Conservation (phyloP, 495 filamentous ascomycete genomes). For the Venustampulla echinocandica region DNA sequence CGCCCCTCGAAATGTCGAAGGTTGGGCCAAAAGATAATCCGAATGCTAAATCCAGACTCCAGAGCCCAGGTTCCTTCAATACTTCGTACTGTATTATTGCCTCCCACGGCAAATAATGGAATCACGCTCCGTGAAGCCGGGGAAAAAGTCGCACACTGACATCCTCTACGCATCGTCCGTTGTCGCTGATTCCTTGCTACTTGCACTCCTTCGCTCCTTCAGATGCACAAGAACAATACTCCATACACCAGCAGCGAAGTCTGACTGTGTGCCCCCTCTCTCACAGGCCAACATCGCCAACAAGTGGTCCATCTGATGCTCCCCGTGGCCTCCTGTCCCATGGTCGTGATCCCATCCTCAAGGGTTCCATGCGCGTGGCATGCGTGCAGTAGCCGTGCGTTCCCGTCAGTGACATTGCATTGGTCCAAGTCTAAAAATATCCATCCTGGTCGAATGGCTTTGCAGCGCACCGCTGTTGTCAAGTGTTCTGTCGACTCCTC, state of each 20-base stretch:
- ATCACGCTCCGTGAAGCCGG: neutral
- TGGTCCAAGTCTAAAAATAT: constrained; percentile 1
- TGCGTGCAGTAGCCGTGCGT: constrained; percentile 1
- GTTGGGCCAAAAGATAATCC: no score
- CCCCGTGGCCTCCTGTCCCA: neutral
- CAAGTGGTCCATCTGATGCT: neutral
- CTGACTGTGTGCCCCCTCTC: neutral
- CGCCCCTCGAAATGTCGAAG: no score
- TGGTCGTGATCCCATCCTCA: neutral
- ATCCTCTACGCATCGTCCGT: neutral
- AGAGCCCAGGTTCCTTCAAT: neutral
- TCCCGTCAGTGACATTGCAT: neutral
- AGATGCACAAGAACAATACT: no score
- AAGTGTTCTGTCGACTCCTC: neutral
- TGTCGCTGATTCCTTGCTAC: neutral
- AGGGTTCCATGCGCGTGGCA: constrained; percentile 1
- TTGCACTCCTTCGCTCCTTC: no score
- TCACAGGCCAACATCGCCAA: neutral
- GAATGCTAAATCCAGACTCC: no score
- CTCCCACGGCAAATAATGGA: no score
- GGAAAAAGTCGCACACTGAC: neutral
- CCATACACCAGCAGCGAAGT: no score
- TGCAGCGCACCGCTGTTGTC: neutral
- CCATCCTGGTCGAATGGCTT: neutral
- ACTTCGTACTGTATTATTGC: neutral